Percentiles rank a stretch among this genome's conserved stretches.
Conservation (phyloP, 345 rosid species). For the Eucalyptus sp. region DNA sequence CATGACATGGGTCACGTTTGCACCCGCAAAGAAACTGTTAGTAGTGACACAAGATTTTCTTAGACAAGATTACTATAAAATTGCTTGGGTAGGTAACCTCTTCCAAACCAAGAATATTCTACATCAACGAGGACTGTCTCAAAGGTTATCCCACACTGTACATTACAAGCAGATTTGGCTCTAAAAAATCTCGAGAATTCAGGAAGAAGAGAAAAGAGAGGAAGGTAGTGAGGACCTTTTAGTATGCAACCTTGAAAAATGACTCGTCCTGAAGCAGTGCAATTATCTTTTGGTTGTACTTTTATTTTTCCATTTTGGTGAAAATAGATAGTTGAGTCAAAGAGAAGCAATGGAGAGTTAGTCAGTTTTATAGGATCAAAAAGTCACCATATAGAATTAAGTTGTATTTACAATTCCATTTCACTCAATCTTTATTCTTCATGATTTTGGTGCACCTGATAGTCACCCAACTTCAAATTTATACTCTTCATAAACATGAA, state of each 20-base stretch:
- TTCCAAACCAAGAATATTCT: neutral
- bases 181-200: neutral
- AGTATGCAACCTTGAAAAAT: neutral
- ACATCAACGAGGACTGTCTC: neutral
- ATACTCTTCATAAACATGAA: neutral
- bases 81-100: neutral
- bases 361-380: neutral
- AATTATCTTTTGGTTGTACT: neutral
- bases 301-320: neutral
- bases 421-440: neutral
- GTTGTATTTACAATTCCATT: neutral
- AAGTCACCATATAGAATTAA: neutral
- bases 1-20: neutral
- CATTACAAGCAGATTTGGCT: neutral
- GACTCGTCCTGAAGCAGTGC: neutral
- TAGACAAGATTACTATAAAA: neutral
- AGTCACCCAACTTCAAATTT: neutral
- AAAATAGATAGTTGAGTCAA: neutral
- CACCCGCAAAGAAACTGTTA: neutral
- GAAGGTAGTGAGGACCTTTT: neutral
- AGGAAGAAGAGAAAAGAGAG: neutral
- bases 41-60: neutral
- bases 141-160: neutral
- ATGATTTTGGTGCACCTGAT: neutral
- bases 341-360: neutral